Conservation (phyloP, 352 stramenopile species). For the Blastocystis sp. region DNA sequence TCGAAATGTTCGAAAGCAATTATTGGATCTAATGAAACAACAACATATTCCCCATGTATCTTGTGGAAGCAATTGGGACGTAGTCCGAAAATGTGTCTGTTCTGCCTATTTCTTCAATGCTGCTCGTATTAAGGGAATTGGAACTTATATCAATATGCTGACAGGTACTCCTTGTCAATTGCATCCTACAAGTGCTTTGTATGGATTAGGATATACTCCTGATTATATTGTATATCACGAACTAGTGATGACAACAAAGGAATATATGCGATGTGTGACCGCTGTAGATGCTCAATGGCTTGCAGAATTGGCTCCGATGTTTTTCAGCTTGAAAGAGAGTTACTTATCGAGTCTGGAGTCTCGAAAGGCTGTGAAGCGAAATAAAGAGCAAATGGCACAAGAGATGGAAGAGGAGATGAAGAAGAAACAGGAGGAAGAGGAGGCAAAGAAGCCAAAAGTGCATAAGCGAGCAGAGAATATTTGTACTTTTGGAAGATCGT, state of each 20-base stretch:
- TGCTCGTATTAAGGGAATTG: conserved; percentile 95
- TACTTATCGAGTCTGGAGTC: conserved; percentile 84
- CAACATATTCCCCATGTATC: conserved; percentile 78
- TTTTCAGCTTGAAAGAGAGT: conserved; percentile 94
- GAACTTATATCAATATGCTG: conserved; percentile 99
- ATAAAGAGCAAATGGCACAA: conserved; percentile 65
- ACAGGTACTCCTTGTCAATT: conserved; percentile 90
- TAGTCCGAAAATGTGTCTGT: conserved; percentile 94
- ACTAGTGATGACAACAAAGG: conserved; percentile 96
- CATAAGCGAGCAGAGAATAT: neutral
- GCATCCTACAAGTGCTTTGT: conserved; percentile 91
- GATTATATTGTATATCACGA: conserved; percentile 99
- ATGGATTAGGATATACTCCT: conserved; percentile 92
- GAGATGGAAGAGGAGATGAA: conserved; percentile 79
- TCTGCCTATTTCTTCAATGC: conserved; percentile 98
- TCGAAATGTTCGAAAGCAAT: conserved; percentile 83
- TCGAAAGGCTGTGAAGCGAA: conserved; percentile 75
- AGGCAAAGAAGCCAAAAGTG: neutral
- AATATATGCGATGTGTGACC: conserved; percentile 94
- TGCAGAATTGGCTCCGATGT: conserved; percentile 95
- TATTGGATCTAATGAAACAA: conserved; percentile 95
- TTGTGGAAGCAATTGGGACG: conserved; percentile 85
- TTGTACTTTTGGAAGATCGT: neutral
- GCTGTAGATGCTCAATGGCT: conserved; percentile 98
- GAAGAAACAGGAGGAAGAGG: conserved; percentile 31